These are phyloP conservation scores for Nyctanthes arbortristis DNA, from an alignment of 257 asterid genomes.

Conservation along the genomic window DNA sequence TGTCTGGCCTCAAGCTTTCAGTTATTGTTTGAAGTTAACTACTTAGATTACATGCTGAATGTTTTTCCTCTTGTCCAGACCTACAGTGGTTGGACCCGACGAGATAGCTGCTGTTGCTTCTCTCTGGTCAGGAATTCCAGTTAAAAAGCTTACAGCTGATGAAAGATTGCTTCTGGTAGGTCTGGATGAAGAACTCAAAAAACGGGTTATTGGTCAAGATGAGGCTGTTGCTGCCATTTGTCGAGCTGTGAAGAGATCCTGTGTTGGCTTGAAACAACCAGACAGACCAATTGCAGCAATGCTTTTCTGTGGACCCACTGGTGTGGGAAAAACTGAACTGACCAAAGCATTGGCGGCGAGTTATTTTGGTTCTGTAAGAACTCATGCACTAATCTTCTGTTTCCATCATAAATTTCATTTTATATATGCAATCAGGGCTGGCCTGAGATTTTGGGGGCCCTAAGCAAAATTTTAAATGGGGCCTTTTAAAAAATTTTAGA, in stretches of 20 bases:
- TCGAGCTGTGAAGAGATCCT: slow-evolving; percentile 96
- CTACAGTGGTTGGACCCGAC: slow-evolving; percentile 71
- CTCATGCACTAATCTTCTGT: slow-evolving; percentile 17
- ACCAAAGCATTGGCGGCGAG: slow-evolving; percentile 90
- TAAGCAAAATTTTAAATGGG: no score
- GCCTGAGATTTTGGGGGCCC: no score
- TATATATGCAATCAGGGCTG: no score
- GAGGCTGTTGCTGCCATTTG: slow-evolving; percentile 90
- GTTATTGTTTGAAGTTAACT: no score
- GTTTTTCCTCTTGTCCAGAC: slow-evolving; percentile 41
- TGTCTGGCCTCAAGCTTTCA: no score
- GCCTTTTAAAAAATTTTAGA: no score
- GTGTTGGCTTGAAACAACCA: slow-evolving; percentile 94
- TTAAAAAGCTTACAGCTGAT: slow-evolving; percentile 77
- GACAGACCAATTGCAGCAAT: slow-evolving; percentile 94
- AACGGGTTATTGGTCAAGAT: slow-evolving; percentile 96
- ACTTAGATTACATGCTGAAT: slow-evolving; percentile 21
- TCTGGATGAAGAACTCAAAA: slow-evolving; percentile 84
- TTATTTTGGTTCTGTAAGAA: slow-evolving; percentile 92
- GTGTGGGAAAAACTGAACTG: slow-evolving; percentile 98
- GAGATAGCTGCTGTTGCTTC: slow-evolving; percentile 97
- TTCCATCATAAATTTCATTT: background rate
- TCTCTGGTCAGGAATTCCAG: slow-evolving; percentile 91
- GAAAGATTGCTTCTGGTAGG: slow-evolving; percentile 76
- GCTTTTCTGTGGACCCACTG: slow-evolving; percentile 99